Conservation (phyloP, 2,329 filamentous ascomycete genomes). For the Calonectria pauciramosa region DNA sequence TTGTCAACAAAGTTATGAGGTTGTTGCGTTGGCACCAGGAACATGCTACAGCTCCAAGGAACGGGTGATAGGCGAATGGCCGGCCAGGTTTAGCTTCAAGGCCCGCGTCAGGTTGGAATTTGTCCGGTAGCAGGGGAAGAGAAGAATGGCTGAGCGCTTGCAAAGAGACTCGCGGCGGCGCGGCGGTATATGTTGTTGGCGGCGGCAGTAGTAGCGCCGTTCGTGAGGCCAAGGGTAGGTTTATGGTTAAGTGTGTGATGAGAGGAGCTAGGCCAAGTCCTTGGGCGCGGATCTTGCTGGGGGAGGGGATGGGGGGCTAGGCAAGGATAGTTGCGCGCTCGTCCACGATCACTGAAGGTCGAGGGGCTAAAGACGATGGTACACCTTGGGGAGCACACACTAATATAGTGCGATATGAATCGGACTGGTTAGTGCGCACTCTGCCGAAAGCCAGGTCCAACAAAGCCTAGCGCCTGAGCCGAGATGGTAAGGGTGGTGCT, state of each 20-base stretch:
- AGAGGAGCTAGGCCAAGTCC: constrained; percentile 50
- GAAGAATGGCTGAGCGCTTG: constrained; percentile 48
- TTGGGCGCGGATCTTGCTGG: constrained; percentile 51
- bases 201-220: constrained; percentile 52
- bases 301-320: constrained; percentile 45
- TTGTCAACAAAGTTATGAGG: constrained; percentile 49
- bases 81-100: constrained; percentile 50
- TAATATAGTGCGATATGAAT: constrained; percentile 57
- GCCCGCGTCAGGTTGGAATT: constrained; percentile 50
- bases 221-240: constrained; percentile 45
- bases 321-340: constrained; percentile 49
- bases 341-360: constrained; percentile 49
- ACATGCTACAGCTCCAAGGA: constrained; percentile 52
- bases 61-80: constrained; percentile 46
- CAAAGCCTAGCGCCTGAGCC: constrained; percentile 52
- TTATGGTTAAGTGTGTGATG: constrained; percentile 51
- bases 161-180: constrained; percentile 50
- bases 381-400: constrained; percentile 55
- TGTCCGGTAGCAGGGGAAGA: constrained; percentile 45
- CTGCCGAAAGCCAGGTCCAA: constrained; percentile 52
- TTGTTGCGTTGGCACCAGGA: constrained; percentile 51
- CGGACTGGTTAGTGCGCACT: constrained; percentile 48
- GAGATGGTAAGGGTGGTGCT: constrained; percentile 46
- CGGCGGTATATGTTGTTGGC: constrained; percentile 53
- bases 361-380: constrained; percentile 45